Evolutionary conservation across 1,284 basidiomycete species (phyloP).

Genomic region (Puccinia polysora): DNA sequence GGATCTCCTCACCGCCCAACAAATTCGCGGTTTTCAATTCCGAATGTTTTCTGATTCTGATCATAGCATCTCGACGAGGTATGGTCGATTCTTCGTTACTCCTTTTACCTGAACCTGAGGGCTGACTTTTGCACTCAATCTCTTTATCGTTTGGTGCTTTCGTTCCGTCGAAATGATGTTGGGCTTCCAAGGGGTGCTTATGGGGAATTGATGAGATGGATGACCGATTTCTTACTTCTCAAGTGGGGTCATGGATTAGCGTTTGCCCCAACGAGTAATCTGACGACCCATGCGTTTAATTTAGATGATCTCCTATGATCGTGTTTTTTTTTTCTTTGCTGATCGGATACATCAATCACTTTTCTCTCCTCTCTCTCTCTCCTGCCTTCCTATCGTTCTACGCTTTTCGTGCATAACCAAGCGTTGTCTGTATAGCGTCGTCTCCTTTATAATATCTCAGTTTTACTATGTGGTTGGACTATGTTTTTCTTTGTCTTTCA

Average conservation of each 20-base stretch:
- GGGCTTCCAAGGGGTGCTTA: conserved; percentile 62
- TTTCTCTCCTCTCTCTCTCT: too few species aligned
- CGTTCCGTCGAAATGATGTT: conserved; percentile 45
- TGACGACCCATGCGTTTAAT: conserved; percentile 2
- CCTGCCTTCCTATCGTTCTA: too few species aligned
- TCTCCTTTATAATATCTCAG: too few species aligned
- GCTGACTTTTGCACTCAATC: neutral
- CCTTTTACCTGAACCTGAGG: neutral
- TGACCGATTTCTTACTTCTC: conserved; percentile 75
- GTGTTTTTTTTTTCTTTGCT: too few species aligned
- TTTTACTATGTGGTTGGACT: too few species aligned
- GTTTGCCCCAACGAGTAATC: neutral
- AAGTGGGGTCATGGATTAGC: conserved; percentile 76
- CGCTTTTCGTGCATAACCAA: too few species aligned
- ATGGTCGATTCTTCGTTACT: too few species aligned
- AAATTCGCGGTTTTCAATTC: conserved; percentile 76
- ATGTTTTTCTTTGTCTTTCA: too few species aligned
- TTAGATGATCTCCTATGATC: conserved; percentile 8
- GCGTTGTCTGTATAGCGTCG: too few species aligned
- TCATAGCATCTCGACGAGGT: conserved; percentile 48
- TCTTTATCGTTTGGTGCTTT: neutral
- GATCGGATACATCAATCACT: too few species aligned
- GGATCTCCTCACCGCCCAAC: conserved; percentile 77
- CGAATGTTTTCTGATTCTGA: conserved; percentile 92
- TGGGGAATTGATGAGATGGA: conserved; percentile 77